These are phyloP conservation scores for Micractinium sp. DNA, from an alignment of 139 green algal genomes.

Conservation along the genomic window DNA sequence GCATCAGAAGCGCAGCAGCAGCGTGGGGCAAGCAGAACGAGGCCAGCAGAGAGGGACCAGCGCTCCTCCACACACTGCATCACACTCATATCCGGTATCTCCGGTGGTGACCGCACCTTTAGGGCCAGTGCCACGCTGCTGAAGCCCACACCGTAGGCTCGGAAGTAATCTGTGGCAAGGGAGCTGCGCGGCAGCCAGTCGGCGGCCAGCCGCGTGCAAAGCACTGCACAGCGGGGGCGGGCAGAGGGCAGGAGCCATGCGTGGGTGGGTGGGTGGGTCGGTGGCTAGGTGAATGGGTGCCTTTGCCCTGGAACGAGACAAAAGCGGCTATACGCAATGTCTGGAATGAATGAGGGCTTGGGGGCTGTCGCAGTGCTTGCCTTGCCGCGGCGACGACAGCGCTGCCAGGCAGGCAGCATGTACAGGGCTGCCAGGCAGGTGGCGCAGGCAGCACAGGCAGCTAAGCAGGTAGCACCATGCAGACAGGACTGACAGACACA, in stretches of 20 bases:
- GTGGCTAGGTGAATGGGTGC: neutral
- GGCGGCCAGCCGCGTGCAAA: neutral
- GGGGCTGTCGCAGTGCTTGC: neutral
- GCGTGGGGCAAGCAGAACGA: too few relatives aligned
- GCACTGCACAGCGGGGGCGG: neutral
- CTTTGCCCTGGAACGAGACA: neutral
- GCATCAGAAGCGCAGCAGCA: neutral
- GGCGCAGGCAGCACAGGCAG: too few relatives aligned
- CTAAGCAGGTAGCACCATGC: neutral
- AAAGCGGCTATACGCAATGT: too few relatives aligned
- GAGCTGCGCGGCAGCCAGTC: neutral
- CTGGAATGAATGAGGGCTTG: too few relatives aligned
- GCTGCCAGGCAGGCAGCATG: neutral
- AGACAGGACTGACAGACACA: too few relatives aligned
- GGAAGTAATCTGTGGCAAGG: conserved; percentile 1
- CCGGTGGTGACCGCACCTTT: neutral
- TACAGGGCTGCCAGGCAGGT: neutral
- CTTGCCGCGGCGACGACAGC: too few relatives aligned
- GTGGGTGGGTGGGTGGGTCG: neutral
- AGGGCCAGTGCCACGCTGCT: conserved; percentile 3
- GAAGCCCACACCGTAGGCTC: neutral
- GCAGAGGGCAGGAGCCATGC: too few relatives aligned
- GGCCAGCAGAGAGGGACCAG: neutral
- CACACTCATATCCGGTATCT: too few relatives aligned
- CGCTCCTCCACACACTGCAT: neutral